phyloP scores from a whole-genome alignment of 495 filamentous ascomycete genomes.

The Tuber aestivum region DNA sequence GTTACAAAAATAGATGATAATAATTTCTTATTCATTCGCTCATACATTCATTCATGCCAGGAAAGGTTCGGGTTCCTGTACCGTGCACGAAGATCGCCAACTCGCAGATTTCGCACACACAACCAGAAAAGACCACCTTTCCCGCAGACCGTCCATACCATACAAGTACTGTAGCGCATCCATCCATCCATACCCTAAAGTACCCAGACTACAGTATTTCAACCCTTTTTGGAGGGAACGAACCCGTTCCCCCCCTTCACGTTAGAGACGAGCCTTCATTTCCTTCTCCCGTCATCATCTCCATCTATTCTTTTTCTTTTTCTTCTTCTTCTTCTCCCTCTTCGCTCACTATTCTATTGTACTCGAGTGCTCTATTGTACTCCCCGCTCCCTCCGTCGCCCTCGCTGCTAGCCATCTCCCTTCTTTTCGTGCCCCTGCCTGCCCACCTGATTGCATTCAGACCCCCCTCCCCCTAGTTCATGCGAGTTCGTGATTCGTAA shows the following conservation, averaged over 20 bases:
- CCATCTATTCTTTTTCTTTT: neutral
- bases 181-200: neutral
- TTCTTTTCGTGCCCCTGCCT: neutral
- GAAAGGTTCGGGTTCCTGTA: neutral
- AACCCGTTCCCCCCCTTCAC: neutral
- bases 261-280: neutral
- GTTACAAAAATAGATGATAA: neutral
- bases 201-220: neutral
- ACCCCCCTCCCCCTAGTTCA: neutral
- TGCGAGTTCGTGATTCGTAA: neutral
- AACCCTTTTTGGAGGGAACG: neutral
- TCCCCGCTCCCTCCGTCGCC: neutral
- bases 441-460: neutral
- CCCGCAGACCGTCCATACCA: neutral
- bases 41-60: neutral
- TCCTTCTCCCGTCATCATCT: neutral
- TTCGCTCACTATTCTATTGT: neutral
- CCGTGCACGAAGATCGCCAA: neutral
- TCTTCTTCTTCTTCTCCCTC: neutral
- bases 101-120: neutral
- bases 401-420: neutral
- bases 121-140: conserved; percentile 2
- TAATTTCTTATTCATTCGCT: neutral
- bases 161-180: neutral
- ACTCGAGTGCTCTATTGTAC: neutral